A percentile compares a stretch with the other conserved stretches of the same genome.
phyloP scores from a whole-genome alignment of 306 rosid genomes.

The Cotoneaster glaucophyllus region DNA sequence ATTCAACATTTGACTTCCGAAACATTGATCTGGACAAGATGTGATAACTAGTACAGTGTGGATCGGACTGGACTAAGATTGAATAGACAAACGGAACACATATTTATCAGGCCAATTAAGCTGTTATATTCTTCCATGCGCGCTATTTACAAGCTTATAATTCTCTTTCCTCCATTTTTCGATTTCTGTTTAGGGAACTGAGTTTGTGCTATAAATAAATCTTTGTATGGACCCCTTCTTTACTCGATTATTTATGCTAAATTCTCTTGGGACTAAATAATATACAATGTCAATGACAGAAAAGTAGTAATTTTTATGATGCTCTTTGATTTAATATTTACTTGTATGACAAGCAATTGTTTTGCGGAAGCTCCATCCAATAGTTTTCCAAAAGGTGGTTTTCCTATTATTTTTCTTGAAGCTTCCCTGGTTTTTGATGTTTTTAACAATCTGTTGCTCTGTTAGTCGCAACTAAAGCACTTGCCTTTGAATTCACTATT shows the following conservation, averaged over 20 bases:
- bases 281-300: too few relatives aligned
- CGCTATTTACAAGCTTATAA: neutral
- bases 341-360: too few relatives aligned
- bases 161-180: neutral
- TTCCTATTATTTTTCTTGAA: too few relatives aligned
- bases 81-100: neutral
- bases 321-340: too few relatives aligned
- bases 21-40: conserved; percentile 30
- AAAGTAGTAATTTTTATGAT: too few relatives aligned
- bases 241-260: neutral
- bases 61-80: conserved; percentile 21
- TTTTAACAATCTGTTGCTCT: too few relatives aligned
- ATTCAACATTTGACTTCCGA: conserved; percentile 50
- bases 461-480: neutral
- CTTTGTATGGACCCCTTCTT: conserved; percentile 10
- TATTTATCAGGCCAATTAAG: neutral
- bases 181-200: neutral
- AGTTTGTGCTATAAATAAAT: conserved; percentile 18
- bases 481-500: neutral
- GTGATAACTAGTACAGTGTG: neutral
- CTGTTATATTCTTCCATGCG: neutral
- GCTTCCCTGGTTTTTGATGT: too few relatives aligned
- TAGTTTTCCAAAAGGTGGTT: too few relatives aligned
- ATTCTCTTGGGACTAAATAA: neutral
- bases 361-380: too few relatives aligned